A percentile compares a stretch with the other conserved stretches of the same genome.
phyloP scores from a whole-genome alignment of 352 stramenopile genomes.

The Pythium insidiosum region DNA sequence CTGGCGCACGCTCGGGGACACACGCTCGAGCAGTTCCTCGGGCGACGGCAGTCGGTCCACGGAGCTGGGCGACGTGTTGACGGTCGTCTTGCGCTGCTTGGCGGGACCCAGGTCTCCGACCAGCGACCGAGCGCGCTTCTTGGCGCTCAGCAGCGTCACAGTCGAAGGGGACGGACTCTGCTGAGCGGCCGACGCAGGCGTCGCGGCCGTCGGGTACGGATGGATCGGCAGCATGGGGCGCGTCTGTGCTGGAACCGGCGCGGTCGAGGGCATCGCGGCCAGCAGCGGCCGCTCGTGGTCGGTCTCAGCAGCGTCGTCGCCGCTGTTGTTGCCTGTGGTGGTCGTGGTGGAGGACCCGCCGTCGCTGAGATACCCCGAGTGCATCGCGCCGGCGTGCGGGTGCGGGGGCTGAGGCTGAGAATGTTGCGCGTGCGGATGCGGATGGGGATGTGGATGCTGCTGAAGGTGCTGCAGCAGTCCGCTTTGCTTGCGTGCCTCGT shows the following conservation, averaged over 20 bases:
- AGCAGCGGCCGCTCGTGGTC: not conserved
- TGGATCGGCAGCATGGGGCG: slow-evolving; percentile 9
- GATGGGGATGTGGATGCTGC: too few species aligned
- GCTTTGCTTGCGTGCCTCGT: slow-evolving; percentile 56
- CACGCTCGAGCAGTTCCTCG: slow-evolving; percentile 70
- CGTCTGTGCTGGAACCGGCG: slow-evolving; percentile 1
- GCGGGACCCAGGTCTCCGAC: not conserved
- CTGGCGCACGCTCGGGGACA: slow-evolving; percentile 58
- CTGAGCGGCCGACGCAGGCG: not conserved
- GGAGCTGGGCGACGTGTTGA: too few species aligned
- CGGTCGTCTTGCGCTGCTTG: slow-evolving; percentile 17
- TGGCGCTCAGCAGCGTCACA: not conserved
- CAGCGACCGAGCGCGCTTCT: slow-evolving; percentile 1
- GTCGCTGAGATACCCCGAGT: slow-evolving; percentile 54
- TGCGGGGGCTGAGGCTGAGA: too few species aligned
- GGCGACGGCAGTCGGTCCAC: slow-evolving; percentile 50
- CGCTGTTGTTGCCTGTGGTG: slow-evolving; percentile 46
- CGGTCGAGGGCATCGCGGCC: not conserved
- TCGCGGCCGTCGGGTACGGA: slow-evolving; percentile 4
- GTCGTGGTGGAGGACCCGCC: slow-evolving; percentile 35
- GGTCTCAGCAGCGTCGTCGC: slow-evolving; percentile 27
- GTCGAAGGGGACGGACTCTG: not conserved
- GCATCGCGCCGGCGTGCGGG: not conserved
- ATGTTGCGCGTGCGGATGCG: too few species aligned
- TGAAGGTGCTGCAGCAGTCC: too few species aligned